phyloP scores from a whole-genome alignment of 2,329 filamentous ascomycete genomes.

The Phyllosticta ampelicida region DNA sequence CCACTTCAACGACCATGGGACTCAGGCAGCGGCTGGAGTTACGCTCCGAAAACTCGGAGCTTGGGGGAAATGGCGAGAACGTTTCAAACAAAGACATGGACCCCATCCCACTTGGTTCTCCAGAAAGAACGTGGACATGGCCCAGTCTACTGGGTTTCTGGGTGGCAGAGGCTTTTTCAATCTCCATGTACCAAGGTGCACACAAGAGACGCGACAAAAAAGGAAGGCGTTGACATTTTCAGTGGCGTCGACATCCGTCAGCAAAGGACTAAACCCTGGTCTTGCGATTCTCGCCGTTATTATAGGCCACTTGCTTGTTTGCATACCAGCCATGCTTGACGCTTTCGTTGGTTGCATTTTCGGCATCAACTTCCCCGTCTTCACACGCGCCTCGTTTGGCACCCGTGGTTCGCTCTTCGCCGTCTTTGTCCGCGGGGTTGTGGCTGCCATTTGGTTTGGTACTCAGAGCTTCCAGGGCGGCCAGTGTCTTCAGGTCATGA shows the following conservation, averaged over 20 bases:
- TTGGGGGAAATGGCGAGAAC: neutral
- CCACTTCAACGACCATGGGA: constrained; percentile 8
- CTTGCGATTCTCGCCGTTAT: constrained; percentile 15
- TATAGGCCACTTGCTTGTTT: constrained; percentile 14
- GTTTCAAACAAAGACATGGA: constrained; percentile 13
- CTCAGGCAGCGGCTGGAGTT: constrained; percentile 12
- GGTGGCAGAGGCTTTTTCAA: constrained; percentile 15
- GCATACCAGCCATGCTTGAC: constrained; percentile 12
- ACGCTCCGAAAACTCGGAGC: constrained; percentile 6
- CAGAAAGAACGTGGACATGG: constrained; percentile 15
- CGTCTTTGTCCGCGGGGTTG: constrained; percentile 6
- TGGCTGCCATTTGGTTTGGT: constrained; percentile 6
- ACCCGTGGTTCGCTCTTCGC: constrained; percentile 4
- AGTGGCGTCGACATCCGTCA: constrained; percentile 14
- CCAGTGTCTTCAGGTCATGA: constrained; percentile 18
- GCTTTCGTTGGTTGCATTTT: constrained; percentile 5
- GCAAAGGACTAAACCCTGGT: constrained; percentile 15
- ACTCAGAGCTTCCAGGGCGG: constrained; percentile 13
- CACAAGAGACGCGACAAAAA: neutral
- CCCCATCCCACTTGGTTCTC: constrained; percentile 13
- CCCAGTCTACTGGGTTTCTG: constrained; percentile 15
- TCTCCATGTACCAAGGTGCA: constrained; percentile 14
- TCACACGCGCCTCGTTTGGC: constrained; percentile 15
- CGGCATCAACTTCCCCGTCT: constrained; percentile 14
- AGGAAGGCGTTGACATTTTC: neutral